Conservation (phyloP, 2,329 filamentous ascomycete species). For the Paecilomyces fulvus region DNA sequence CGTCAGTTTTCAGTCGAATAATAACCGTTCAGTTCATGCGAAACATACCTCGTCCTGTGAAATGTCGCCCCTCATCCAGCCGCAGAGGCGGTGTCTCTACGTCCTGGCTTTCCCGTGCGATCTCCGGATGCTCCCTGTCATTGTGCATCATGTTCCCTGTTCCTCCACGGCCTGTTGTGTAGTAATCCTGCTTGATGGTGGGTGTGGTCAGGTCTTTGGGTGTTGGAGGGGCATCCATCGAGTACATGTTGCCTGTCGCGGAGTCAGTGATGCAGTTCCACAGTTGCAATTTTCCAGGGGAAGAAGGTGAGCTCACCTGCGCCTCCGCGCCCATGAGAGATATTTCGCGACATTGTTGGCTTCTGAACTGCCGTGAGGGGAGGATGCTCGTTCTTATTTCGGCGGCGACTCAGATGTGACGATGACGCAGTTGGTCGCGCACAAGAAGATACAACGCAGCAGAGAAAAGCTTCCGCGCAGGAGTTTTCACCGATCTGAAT, state of each 20-base stretch:
- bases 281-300: background rate
- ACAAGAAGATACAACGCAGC: background rate
- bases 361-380: background rate
- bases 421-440: background rate
- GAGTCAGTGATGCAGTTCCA: background rate
- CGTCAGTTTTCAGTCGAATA: conserved; percentile 1
- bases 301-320: conserved; percentile 43
- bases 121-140: conserved; percentile 54
- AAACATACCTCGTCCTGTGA: conserved; percentile 35
- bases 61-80: conserved; percentile 30
- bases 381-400: background rate
- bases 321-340: conserved; percentile 68
- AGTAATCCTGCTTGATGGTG: conserved; percentile 70
- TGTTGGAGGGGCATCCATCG: conserved; percentile 42
- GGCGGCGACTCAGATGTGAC: background rate
- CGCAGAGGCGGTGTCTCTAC: conserved; percentile 51
- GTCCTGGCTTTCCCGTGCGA: conserved; percentile 75
- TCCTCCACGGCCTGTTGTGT: conserved; percentile 84
- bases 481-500: background rate
- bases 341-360: conserved; percentile 14
- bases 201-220: conserved; percentile 69
- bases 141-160: conserved; percentile 80
- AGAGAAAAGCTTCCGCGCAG: background rate
- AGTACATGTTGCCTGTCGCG: conserved; percentile 53
- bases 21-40: background rate